These are phyloP conservation scores for Syzygium aqueum DNA, from an alignment of 345 rosid species.

Conservation along the genomic window DNA sequence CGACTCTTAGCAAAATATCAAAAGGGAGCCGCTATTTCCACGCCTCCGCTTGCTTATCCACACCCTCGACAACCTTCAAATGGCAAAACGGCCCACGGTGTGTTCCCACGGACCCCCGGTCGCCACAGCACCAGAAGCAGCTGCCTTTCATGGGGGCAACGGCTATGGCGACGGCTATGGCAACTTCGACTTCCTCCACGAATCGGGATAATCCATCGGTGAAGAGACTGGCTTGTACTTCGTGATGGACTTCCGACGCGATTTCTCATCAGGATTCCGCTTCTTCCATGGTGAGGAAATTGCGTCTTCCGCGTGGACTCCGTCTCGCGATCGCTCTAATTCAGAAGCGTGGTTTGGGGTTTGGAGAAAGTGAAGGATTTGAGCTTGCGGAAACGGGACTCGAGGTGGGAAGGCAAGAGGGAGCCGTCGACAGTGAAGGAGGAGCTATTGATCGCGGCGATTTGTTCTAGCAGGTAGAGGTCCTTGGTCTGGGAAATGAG, in stretches of 20 bases:
- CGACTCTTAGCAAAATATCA: no score
- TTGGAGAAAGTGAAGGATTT: constrained; percentile 25
- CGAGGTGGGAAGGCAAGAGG: constrained; percentile 49
- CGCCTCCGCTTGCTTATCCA: no score
- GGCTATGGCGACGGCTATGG: no score
- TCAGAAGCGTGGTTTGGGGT: constrained; percentile 1
- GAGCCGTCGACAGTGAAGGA: constrained; percentile 27
- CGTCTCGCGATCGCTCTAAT: background rate
- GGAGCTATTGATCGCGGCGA: constrained; percentile 62
- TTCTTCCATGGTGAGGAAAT: background rate
- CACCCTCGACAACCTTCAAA: no score
- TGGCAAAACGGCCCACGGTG: background rate
- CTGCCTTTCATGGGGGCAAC: no score
- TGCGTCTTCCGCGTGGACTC: background rate
- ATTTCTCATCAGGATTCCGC: background rate
- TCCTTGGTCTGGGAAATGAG: background rate
- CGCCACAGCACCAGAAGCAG: background rate
- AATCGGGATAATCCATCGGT: constrained; percentile 9
- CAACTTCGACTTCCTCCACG: constrained; percentile 4
- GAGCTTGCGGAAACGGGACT: constrained; percentile 56
- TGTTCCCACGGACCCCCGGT: background rate
- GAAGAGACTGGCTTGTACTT: background rate
- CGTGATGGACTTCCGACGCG: background rate
- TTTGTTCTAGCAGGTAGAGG: constrained; percentile 56
- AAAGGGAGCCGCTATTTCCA: no score